A percentile compares a stretch with the other conserved stretches of the same genome.
These are phyloP conservation scores for Oryza nivara DNA, from an alignment of 176 grass and related monocot genomes.

Conservation along the genomic window DNA sequence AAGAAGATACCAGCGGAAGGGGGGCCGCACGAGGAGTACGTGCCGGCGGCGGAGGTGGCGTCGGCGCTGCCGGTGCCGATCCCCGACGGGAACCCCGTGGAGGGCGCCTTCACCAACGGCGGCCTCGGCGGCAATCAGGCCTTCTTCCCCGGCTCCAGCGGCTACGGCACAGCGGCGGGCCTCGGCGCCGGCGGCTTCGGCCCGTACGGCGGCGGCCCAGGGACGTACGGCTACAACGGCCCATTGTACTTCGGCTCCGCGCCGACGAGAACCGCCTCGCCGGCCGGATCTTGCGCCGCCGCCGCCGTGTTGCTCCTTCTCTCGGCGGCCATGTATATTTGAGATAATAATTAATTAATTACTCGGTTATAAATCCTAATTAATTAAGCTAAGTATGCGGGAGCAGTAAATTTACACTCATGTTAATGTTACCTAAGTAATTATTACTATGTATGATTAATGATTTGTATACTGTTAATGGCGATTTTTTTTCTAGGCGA, in stretches of 20 bases:
- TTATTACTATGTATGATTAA: background rate
- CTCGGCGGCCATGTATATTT: background rate
- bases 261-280: background rate
- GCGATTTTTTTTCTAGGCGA: too few relatives aligned
- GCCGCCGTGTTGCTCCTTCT: background rate
- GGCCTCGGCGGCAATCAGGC: background rate
- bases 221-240: slow-evolving; percentile 19
- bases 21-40: background rate
- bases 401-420: background rate
- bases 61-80: slow-evolving; percentile 42
- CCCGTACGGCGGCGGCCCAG: background rate
- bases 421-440: background rate
- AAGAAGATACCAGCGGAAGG: slow-evolving; percentile 40
- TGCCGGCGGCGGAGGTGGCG: slow-evolving; percentile 35
- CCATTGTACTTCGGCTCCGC: slow-evolving; percentile 32
- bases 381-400: background rate
- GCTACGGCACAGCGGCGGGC: slow-evolving; percentile 26
- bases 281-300: background rate
- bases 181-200: slow-evolving; percentile 37
- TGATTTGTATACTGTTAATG: background rate
- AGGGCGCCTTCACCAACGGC: background rate
- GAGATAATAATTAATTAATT: background rate
- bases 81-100: slow-evolving; percentile 27
- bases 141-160: background rate
- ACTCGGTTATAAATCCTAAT: background rate